Evolutionary conservation across 208 protist genomes (phyloP).

Genomic region (Wallacemonas sp.): DNA sequence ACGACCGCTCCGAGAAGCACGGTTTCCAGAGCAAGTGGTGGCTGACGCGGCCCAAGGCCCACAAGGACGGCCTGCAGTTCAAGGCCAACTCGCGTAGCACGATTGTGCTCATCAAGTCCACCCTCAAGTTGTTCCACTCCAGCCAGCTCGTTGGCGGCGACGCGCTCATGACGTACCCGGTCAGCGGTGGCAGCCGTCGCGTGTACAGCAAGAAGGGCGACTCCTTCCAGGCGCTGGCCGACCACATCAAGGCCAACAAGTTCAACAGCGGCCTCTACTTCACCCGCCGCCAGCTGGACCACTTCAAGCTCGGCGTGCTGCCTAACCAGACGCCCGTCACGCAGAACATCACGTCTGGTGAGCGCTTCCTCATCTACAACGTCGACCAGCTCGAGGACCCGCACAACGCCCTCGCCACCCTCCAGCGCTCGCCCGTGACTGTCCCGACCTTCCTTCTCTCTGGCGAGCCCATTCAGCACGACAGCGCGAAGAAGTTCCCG

Average conservation of each 20-base stretch:
- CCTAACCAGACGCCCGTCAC: slow-evolving; percentile 62
- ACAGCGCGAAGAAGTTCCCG: slow-evolving; percentile 73
- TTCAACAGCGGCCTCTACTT: slow-evolving; percentile 92
- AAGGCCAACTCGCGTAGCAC: slow-evolving; percentile 65
- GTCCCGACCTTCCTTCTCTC: slow-evolving; percentile 85
- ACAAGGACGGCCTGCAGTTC: slow-evolving; percentile 84
- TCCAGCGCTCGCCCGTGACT: slow-evolving; percentile 75
- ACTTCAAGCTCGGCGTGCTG: slow-evolving; percentile 79
- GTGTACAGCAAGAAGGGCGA: slow-evolving; percentile 77
- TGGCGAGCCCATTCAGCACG: slow-evolving; percentile 76
- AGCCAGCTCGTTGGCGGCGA: slow-evolving; percentile 80
- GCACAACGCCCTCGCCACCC: slow-evolving; percentile 76
- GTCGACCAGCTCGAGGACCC: slow-evolving; percentile 88
- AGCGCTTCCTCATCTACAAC: slow-evolving; percentile 86
- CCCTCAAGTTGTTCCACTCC: slow-evolving; percentile 76
- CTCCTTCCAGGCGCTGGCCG: slow-evolving; percentile 46
- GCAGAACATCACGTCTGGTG: slow-evolving; percentile 65
- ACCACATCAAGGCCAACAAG: slow-evolving; percentile 81
- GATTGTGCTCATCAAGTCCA: slow-evolving; percentile 72
- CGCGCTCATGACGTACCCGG: slow-evolving; percentile 66
- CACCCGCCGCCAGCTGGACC: slow-evolving; percentile 80
- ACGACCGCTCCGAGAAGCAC: slow-evolving; percentile 86
- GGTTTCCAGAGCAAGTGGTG: slow-evolving; percentile 86
- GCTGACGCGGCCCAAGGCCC: slow-evolving; percentile 70
- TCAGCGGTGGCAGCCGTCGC: slow-evolving; percentile 76